Evolutionary conservation across 768 basidiomycete genomes (phyloP).

Genomic region (Astraeus odoratus): DNA sequence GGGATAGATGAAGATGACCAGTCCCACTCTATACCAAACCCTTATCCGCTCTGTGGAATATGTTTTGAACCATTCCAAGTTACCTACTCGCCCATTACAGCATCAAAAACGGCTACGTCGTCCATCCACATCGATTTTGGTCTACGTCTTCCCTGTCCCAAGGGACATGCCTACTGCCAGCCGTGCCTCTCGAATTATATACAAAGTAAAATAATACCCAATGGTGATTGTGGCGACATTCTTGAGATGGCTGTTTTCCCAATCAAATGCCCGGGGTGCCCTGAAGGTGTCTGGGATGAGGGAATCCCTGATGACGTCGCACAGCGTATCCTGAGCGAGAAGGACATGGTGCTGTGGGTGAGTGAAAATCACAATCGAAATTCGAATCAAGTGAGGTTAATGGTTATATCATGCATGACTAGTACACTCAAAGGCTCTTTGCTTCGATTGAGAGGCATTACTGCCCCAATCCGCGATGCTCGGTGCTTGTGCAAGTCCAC

Average conservation of each 20-base stretch:
- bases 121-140: slow-evolving; percentile 31
- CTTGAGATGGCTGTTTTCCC: slow-evolving; percentile 28
- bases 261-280: slow-evolving; percentile 33
- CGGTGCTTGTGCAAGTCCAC: slow-evolving; percentile 28
- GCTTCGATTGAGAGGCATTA: slow-evolving; percentile 30
- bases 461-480: slow-evolving; percentile 34
- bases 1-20: neutral
- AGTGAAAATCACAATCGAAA: neutral
- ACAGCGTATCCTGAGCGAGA: slow-evolving; percentile 23
- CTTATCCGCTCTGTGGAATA: slow-evolving; percentile 29
- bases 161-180: slow-evolving; percentile 30
- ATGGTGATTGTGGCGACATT: slow-evolving; percentile 22
- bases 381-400: neutral
- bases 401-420: neutral
- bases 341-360: slow-evolving; percentile 32
- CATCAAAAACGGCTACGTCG: slow-evolving; percentile 28
- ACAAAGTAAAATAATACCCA: slow-evolving; percentile 29
- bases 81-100: slow-evolving; percentile 27
- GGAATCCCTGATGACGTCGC: slow-evolving; percentile 33
- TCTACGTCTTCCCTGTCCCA: slow-evolving; percentile 28
- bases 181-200: slow-evolving; percentile 31
- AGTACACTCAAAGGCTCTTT: slow-evolving; percentile 32
- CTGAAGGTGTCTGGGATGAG: slow-evolving; percentile 22
- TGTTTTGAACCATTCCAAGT: slow-evolving; percentile 33
- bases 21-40: neutral